phyloP scores from a whole-genome alignment of 768 basidiomycete species.

The Mycena belliarum region DNA sequence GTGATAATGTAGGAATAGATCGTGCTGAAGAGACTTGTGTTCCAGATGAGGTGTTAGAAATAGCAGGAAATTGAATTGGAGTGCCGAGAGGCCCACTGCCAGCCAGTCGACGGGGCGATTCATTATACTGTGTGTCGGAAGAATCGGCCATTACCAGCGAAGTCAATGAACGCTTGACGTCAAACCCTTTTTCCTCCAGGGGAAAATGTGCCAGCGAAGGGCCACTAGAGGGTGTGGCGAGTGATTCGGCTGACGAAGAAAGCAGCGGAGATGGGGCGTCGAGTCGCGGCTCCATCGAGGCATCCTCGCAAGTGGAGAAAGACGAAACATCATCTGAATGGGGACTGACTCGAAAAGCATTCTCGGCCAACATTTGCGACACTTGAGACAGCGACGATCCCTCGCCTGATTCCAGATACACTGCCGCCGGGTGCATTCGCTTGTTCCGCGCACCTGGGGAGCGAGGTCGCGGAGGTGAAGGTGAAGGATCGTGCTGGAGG shows the following conservation, averaged over 20 bases:
- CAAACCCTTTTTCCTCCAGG: conserved; percentile 10
- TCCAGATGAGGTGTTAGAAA: conserved; percentile 7
- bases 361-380: conserved; percentile 14
- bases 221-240: conserved; percentile 21
- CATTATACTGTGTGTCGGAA: conserved; percentile 5
- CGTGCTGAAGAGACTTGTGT: conserved; percentile 18
- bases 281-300: conserved; percentile 14
- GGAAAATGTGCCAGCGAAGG: conserved; percentile 15
- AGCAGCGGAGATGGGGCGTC: conserved; percentile 23
- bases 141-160: conserved; percentile 11
- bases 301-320: conserved; percentile 19
- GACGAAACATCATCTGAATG: conserved; percentile 19
- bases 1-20: conserved; percentile 22
- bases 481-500: background rate
- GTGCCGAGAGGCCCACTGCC: background rate
- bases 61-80: conserved; percentile 19
- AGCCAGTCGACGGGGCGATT: conserved; percentile 7
- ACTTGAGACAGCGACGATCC: conserved; percentile 17
- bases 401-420: conserved; percentile 15
- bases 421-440: conserved; percentile 16
- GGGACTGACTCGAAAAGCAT: background rate
- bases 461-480: conserved; percentile 14
- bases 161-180: conserved; percentile 3
- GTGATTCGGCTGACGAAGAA: conserved; percentile 23
- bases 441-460: conserved; percentile 18